Conservation (phyloP, 768 basidiomycete genomes). For the Russula compacta region DNA sequence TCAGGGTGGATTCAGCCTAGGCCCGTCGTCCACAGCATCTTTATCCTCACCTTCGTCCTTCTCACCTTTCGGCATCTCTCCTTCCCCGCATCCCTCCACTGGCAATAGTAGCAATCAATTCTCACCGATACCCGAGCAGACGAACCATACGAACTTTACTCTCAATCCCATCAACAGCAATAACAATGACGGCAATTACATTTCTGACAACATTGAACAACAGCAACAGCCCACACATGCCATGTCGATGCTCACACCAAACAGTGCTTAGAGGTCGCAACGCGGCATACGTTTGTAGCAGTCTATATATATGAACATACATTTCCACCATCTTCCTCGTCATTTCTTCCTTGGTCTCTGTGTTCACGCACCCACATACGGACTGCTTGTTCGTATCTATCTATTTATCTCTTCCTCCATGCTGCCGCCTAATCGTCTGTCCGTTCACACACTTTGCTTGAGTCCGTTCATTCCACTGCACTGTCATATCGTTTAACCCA, state of each 20-base stretch:
- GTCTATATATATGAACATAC: constrained; percentile 23
- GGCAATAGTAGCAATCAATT: constrained; percentile 20
- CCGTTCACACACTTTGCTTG: constrained; percentile 11
- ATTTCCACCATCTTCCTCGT: constrained; percentile 15
- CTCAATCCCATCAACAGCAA: constrained; percentile 19
- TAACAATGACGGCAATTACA: constrained; percentile 20
- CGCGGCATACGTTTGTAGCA: constrained; percentile 20
- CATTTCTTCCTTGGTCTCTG: constrained; percentile 15
- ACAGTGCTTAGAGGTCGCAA: constrained; percentile 18
- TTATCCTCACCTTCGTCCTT: constrained; percentile 24
- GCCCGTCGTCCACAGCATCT: constrained; percentile 17
- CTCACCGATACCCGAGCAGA: constrained; percentile 23
- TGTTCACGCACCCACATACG: constrained; percentile 18
- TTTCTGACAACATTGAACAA: constrained; percentile 21
- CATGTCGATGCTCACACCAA: constrained; percentile 17
- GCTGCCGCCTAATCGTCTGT: constrained; percentile 17
- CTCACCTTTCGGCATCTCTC: constrained; percentile 32
- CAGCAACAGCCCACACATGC: constrained; percentile 18
- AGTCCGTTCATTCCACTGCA: constrained; percentile 15
- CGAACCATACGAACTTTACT: constrained; percentile 18
- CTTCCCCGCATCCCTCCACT: constrained; percentile 23
- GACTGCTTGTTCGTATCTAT: constrained; percentile 18
- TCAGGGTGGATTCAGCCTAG: constrained; percentile 24
- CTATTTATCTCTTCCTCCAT: constrained; percentile 14
- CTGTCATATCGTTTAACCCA: constrained; percentile 15